Evolutionary conservation across 306 rosid genomes (phyloP).

Genomic region (Cicer bijugum): DNA sequence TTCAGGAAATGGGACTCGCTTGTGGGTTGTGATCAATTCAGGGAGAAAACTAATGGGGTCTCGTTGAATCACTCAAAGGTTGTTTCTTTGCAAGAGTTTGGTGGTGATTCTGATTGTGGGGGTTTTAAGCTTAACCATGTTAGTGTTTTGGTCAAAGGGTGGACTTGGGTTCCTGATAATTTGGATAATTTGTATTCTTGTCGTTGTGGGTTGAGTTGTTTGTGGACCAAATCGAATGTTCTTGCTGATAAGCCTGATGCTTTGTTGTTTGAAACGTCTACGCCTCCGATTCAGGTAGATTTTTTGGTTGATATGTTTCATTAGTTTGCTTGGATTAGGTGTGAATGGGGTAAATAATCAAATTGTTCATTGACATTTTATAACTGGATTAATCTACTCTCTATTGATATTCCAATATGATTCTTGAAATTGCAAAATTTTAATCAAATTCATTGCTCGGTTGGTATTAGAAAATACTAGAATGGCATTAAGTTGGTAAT

Average conservation of each 20-base stretch:
- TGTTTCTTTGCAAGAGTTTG: constrained; percentile 60
- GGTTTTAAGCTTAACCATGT: constrained; percentile 59
- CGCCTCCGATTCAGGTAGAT: constrained; percentile 79
- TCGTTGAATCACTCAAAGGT: constrained; percentile 45
- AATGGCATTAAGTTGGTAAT: too few species aligned
- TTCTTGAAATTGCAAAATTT: too few species aligned
- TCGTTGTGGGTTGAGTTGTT: constrained; percentile 82
- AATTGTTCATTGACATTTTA: too few species aligned
- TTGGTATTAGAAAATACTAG: too few species aligned
- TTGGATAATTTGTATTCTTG: constrained; percentile 88
- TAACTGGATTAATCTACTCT: too few species aligned
- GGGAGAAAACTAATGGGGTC: constrained; percentile 49
- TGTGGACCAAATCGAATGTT: constrained; percentile 92
- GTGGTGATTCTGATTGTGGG: constrained; percentile 50
- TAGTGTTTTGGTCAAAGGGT: constrained; percentile 77
- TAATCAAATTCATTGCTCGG: too few species aligned
- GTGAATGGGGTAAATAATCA: not conserved
- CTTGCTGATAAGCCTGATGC: constrained; percentile 96
- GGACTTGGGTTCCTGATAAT: constrained; percentile 99
- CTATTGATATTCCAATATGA: too few species aligned
- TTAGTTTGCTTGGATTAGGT: constrained; percentile 29
- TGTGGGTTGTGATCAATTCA: constrained; percentile 70
- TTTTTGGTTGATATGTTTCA: constrained; percentile 3
- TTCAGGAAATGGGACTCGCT: constrained; percentile 81
- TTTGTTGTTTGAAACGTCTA: constrained; percentile 68